A percentile compares a stretch with the other conserved stretches of the same genome.
phyloP scores from a whole-genome alignment of 306 rosid genomes.

The Prosopis cineraria region DNA sequence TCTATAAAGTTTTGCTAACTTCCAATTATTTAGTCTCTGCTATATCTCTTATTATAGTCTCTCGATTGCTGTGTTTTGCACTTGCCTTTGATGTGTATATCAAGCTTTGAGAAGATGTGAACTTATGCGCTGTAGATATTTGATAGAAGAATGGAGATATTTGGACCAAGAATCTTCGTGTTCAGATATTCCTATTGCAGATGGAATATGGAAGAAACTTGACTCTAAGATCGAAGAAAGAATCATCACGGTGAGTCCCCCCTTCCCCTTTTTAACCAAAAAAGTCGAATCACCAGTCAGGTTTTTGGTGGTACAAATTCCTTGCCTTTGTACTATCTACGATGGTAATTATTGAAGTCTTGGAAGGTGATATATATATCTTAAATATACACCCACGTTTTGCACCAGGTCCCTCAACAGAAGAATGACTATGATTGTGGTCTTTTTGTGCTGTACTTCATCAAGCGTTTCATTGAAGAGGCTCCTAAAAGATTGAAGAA shows the following conservation, averaged over 20 bases:
- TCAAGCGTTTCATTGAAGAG: constrained; percentile 80
- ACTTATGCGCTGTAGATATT: background rate
- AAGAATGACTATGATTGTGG: constrained; percentile 94
- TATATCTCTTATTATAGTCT: background rate
- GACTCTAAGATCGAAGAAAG: background rate
- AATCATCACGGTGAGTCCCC: background rate
- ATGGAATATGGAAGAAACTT: constrained; percentile 6
- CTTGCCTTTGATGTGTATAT: background rate
- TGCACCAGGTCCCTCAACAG: constrained; percentile 92
- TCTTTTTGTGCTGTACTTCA: constrained; percentile 83
- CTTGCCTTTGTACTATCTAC: background rate
- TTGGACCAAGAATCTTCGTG: background rate
- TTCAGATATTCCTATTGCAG: constrained; percentile 1
- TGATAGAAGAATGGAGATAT: constrained; percentile 18
- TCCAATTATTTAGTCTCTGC: background rate
- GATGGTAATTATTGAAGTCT: background rate
- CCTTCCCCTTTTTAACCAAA: no score
- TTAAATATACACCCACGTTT: background rate
- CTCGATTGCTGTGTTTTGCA: background rate
- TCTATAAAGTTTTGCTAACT: background rate
- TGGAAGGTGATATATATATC: background rate
- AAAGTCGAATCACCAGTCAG: no score
- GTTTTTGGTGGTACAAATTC: background rate
- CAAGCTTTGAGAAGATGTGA: background rate
- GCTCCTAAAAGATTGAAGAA: constrained; percentile 75